Percentiles rank a stretch among this genome's conserved stretches.
These are phyloP conservation scores for Stephania cephalantha DNA, from an alignment of 164 flowering plant genomes.

Conservation along the genomic window DNA sequence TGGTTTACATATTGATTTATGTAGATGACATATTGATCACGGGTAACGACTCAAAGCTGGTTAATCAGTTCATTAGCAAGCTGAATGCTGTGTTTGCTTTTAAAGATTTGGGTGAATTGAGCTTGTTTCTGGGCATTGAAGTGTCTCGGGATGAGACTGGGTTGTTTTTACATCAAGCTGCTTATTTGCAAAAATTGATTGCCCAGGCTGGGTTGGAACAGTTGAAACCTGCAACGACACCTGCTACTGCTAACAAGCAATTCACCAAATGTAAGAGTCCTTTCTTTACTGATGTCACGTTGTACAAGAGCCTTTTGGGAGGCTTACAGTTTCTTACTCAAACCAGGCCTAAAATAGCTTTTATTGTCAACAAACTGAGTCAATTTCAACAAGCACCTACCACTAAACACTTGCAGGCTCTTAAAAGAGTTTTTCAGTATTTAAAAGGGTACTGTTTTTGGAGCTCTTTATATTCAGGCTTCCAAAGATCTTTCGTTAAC, in stretches of 20 bases:
- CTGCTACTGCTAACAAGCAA: not conserved
- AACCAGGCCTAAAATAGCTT: not conserved
- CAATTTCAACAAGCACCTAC: not conserved
- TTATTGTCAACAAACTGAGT: not conserved
- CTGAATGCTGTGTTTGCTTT: no score
- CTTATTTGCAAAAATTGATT: no score
- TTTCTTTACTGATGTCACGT: not conserved
- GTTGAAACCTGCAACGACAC: no score
- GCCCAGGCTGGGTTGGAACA: no score
- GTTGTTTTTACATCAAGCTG: no score
- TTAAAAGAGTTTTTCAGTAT: not conserved
- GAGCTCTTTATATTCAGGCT: not conserved
- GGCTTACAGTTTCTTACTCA: not conserved
- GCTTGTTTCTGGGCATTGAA: no score
- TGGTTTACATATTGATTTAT: no score
- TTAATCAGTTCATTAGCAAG: no score
- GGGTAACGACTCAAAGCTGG: no score
- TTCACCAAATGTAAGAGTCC: not conserved
- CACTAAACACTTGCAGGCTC: not conserved
- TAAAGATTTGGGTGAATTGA: no score
- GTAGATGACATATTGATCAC: no score
- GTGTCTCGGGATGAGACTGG: no score
- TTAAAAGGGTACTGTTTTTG: not conserved
- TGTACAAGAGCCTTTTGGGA: not conserved
- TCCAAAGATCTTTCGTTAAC: not conserved